Evolutionary conservation across 139 green algal species (phyloP), one percentile per base, ranked within the genome.

Genomic region (Closterium sp.): DNA sequence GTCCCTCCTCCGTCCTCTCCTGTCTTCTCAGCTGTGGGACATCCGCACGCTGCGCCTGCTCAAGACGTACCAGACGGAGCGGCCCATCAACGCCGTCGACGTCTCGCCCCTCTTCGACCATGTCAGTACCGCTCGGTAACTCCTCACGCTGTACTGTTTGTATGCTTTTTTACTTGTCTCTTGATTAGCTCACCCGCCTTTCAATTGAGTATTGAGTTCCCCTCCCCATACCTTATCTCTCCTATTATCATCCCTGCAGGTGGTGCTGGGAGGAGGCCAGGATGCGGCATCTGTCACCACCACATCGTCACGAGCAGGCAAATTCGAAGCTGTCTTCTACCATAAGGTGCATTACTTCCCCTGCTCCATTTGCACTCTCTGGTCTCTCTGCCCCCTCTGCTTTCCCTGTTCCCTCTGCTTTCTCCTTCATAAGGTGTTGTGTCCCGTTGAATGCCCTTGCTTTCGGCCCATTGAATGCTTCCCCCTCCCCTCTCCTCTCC

Each of bases 251-350:
- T 94, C 28, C 8, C 28, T 69, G 89, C 93, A 97, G 96, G 95
- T 99, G 21, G 69, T 99, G 33, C 91, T 98, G 33, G 98, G 97
- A 33, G 98, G 98, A 88, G 98, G 98, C 0, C 98, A 99, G 94
- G 97, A 98, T 33, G 97, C 97, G 10, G 96, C 95, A 36, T 86
- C 95, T 34, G 97, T 98, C 92, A 99, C 98, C n/a, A 98, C 96
- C 32, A 99, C 97, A 3, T 94, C 95, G 16, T 95, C 96, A 28
- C 95, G 96, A 90, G 97, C 97, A 4, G 98, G 98, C 89, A 96
- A 97, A 66, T 99, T 99, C 91, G 97, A 99, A 95, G 94, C 96
- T 2, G 94, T 97, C 55, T 99, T 99, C 93, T 99, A 97, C 96
- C 97, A 99, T 95, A 99, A 99, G 96, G 96, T 97, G 8, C 23